Base-by-base conservation (phyloP, 306 rosid genomes). In the Hylodesmum podocarpum region DNA sequence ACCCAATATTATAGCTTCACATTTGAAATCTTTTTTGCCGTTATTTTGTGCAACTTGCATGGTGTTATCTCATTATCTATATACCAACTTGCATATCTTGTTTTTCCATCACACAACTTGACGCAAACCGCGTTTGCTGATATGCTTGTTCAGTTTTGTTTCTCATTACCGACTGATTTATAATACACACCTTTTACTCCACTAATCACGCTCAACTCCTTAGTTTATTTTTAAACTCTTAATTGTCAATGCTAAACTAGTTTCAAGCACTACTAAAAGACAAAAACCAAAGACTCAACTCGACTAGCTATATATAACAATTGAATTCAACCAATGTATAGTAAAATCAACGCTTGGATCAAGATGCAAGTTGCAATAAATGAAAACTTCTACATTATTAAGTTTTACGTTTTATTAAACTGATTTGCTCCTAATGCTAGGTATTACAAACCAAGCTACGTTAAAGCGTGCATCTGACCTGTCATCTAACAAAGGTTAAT, bases 11-110 rank as follows among this genome's bases (percentile, higher is more conserved):
- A 5, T 3, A 15, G 8, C 13, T 58, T 58, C 1, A 58, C 7
- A 10, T 0, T 27, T 19, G 2, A 15, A 74, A 19, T 31, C 10
- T 29, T 31, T 44, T 43, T 12, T 31, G 36, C 24, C 31, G 1
- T 28, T 44, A 59, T 44, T 44, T 44, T 29, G 24, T 1, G 47
- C 79, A 61, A 74, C 78, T 59, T 74, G 78, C 78, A 29, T 44
- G 59, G 6, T 6, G 8, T 29, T 58, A 0, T 31, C 25, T 1
- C 58, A 19, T 58, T 28, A 41, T 43, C 4, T 43, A 29, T 18
- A n/a, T 4, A 28, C 9, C 55, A 73, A 72, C 40, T 72, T 37
- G 53, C 16, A 16, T 21, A 16, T 21, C 5, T 19, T 63, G 27
- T 36, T 6, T 7, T 75, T n/a, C n/a, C 36, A 6, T 39, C 49